Evolutionary conservation across 352 stramenopile species (phyloP), one percentile per base, ranked within the genome.

Genomic region (Globisporangium carolinianum): DNA sequence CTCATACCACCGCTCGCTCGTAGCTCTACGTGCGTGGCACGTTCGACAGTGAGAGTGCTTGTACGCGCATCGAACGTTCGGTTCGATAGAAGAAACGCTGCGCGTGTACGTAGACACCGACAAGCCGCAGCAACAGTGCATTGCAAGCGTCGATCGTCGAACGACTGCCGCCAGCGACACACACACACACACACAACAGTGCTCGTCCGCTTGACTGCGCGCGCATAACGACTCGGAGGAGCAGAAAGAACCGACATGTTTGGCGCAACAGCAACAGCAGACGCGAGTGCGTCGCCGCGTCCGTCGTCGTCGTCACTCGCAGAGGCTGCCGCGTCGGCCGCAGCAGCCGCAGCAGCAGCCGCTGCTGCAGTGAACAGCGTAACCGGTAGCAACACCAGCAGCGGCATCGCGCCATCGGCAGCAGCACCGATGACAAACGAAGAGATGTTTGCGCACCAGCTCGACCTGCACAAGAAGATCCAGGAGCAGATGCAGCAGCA

Each of bases 401-500:
- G 5, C 53, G 47, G 24, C 24, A 32, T 32, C 2, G 24, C 24
- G 24, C 24, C 24, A 32, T 32, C 24, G 24, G 54, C 60, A n/a
- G 45, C 69, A 10, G 51, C 57, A 18, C 47, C 72, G 58, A 88
- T 92, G 79, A 90, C 69, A 47, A 78, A 88, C 60, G 79, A 89
- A 65, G 79, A 93, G 71, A 58, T 91, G 47, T 69, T 93, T 10
- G 77, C 80, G 61, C 83, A 89, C 55, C 83, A 93, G 68, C 69
- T 93, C 57, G 71, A 89, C 53, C 53, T 93, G 66, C 83, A 93
- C 72, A 81, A 86, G 61, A 82, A 86, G 58, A 93, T 93, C 49
- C 83, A 93, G 71, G 75, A 91, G 60, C 83, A 93, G 62, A 93
- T 93, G 80, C 78, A 91, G 66, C 60, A 91, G 60, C 83, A 93